Evolutionary conservation across 257 asterid genomes (phyloP).

Genomic region (Nicotiana attenuata): DNA sequence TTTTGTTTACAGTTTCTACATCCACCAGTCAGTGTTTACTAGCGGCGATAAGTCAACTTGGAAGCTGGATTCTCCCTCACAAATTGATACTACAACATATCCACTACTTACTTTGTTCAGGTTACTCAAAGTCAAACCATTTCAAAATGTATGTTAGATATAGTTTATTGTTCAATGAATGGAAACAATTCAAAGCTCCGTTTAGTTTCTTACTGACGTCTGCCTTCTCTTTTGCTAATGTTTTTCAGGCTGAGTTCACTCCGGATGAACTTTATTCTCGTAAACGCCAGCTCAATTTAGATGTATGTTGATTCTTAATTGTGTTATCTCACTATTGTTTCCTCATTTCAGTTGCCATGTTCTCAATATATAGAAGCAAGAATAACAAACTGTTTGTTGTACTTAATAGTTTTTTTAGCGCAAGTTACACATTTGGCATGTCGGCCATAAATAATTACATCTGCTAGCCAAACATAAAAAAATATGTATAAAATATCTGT

Average conservation of each 20-base stretch:
- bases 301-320: slow-evolving; percentile 19
- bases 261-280: slow-evolving; percentile 78
- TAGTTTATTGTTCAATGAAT: background rate
- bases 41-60: slow-evolving; percentile 52
- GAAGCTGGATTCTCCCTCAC: slow-evolving; percentile 61
- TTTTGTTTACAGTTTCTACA: slow-evolving; percentile 54
- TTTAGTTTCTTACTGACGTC: background rate
- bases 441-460: too few relatives aligned
- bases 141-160: slow-evolving; percentile 43
- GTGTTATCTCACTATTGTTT: background rate
- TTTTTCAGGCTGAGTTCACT: slow-evolving; percentile 67
- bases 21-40: slow-evolving; percentile 53
- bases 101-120: slow-evolving; percentile 64
- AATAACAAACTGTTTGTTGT: background rate
- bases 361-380: background rate
- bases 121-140: slow-evolving; percentile 52
- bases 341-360: background rate
- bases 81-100: slow-evolving; percentile 51
- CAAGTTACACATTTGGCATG: too few relatives aligned
- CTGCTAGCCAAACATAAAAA: too few relatives aligned
- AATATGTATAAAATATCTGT: too few relatives aligned
- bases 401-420: too few relatives aligned
- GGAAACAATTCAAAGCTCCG: background rate
- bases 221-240: background rate
- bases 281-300: slow-evolving; percentile 53